Evolutionary conservation across 2,329 filamentous ascomycete species (phyloP).

Genomic region (Emmonsia crescens): DNA sequence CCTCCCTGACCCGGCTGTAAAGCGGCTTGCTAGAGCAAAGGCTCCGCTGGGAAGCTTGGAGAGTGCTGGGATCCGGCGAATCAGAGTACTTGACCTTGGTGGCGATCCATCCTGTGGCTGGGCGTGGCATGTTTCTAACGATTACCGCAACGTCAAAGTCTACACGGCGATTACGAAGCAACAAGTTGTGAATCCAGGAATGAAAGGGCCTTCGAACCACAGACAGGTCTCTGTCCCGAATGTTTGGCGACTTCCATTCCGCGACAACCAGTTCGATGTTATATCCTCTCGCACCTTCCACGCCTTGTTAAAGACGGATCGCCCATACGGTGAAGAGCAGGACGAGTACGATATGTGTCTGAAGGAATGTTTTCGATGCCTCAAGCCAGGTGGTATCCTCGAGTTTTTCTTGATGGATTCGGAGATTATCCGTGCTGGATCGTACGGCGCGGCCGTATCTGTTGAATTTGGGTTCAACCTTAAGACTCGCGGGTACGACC

Average conservation of each 20-base stretch:
- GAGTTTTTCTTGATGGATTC: slow-evolving; percentile 87
- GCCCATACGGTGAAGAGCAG: slow-evolving; percentile 52
- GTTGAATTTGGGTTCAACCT: slow-evolving; percentile 90
- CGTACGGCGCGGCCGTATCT: slow-evolving; percentile 66
- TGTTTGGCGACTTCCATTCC: slow-evolving; percentile 74
- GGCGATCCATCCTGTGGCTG: slow-evolving; percentile 80
- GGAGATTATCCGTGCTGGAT: slow-evolving; percentile 76
- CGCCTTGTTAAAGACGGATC: slow-evolving; percentile 60
- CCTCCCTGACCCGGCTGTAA: slow-evolving; percentile 43
- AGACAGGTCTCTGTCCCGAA: slow-evolving; percentile 66
- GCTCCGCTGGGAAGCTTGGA: slow-evolving; percentile 15
- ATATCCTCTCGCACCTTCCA: slow-evolving; percentile 83
- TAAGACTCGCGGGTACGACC: slow-evolving; percentile 81
- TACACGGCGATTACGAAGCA: slow-evolving; percentile 77
- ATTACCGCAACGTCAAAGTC: slow-evolving; percentile 74
- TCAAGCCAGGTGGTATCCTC: slow-evolving; percentile 86
- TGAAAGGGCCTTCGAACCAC: slow-evolving; percentile 80
- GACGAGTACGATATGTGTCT: slow-evolving; percentile 87
- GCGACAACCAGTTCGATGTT: slow-evolving; percentile 76
- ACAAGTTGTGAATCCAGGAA: slow-evolving; percentile 60
- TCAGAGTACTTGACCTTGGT: slow-evolving; percentile 73
- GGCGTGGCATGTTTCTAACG: slow-evolving; percentile 85
- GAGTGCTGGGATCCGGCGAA: slow-evolving; percentile 33
- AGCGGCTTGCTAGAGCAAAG: slow-evolving; percentile 23
- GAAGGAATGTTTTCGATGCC: slow-evolving; percentile 74